phyloP scores from a whole-genome alignment of 257 asterid genomes.

The Solanum etuberosum region DNA sequence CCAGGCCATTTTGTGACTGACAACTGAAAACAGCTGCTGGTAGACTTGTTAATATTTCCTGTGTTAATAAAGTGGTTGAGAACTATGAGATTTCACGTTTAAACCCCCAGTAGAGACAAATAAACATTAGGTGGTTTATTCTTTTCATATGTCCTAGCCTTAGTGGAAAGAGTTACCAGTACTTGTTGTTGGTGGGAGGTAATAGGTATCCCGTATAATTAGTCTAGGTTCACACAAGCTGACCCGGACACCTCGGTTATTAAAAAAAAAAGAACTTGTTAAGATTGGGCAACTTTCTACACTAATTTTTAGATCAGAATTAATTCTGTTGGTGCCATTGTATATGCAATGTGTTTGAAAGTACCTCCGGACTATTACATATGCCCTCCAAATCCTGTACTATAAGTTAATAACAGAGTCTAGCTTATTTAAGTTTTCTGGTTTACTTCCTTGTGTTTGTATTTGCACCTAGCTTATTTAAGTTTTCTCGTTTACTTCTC shows the following conservation, averaged over 20 bases:
- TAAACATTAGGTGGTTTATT: neutral
- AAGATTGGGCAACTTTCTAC: neutral
- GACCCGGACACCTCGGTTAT: neutral
- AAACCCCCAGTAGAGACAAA: neutral
- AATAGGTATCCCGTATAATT: neutral
- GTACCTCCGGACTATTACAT: neutral
- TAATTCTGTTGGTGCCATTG: neutral
- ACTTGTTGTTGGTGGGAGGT: neutral
- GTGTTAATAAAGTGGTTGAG: neutral
- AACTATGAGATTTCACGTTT: neutral
- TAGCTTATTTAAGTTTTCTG: neutral
- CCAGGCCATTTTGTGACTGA: neutral
- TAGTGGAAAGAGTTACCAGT: neutral
- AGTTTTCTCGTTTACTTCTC: neutral
- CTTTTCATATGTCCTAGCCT: neutral
- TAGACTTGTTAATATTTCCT: neutral
- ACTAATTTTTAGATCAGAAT: neutral
- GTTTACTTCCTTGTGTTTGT: neutral
- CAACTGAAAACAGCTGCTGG: neutral
- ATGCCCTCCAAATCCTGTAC: neutral
- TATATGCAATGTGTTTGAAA: neutral
- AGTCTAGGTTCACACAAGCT: neutral
- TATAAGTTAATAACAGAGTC: neutral
- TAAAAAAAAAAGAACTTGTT: neutral
- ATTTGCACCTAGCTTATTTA: neutral